Base-by-base conservation (phyloP, 768 basidiomycete genomes). In the Leccinum broughii region DNA sequence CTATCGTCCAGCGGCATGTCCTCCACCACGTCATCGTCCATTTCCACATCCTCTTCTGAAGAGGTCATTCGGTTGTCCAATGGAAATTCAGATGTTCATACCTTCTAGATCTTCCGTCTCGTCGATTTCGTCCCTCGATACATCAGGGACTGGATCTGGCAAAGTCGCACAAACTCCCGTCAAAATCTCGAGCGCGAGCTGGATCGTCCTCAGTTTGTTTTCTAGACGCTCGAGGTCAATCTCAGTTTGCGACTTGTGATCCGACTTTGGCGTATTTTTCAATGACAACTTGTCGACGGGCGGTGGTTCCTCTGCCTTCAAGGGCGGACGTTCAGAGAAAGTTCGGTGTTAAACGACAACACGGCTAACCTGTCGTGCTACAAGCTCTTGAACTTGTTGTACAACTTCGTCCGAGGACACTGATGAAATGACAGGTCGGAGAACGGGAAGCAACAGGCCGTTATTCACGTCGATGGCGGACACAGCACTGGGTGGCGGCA, bases 131-230 rank as follows among this genome's bases (percentile, higher is more conserved):
- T 51, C 49, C 3, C 8, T 51, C 49, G 9, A 51, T 15, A 10
- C 5, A n/a, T 2, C 6, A 11, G 44, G n/a, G 10, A 51, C 9
- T 28, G 50, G 28, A 15, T 51, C 50, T 9, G 50, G 28, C 1
- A 51, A 17, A 6, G 87, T 92, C 20, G 94, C 94, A 70, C 92
- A 97, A n/a, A 83, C 78, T 32, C 89, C 89, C 0, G 93, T 95
- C 62, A 97, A 73, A 53, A 97, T 85, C 75, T 98, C 95, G 28
- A 97, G 78, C n/a, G 89, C 85, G 34, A 95, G 81, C 63, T 90
- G 89, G 11, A 92, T 81, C 1, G 89, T 90, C 65, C 87, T 81
- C 55, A 97, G 72, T 57, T 77, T 83, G 15, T 78, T 77, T 74
- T 98, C 95, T 14, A 94, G 77, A 30, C 77, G 77, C 61, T 92